These are phyloP conservation scores for Pelargonium fulgidum DNA, from an alignment of 441 rosid genomes.

Conservation along the genomic window DNA sequence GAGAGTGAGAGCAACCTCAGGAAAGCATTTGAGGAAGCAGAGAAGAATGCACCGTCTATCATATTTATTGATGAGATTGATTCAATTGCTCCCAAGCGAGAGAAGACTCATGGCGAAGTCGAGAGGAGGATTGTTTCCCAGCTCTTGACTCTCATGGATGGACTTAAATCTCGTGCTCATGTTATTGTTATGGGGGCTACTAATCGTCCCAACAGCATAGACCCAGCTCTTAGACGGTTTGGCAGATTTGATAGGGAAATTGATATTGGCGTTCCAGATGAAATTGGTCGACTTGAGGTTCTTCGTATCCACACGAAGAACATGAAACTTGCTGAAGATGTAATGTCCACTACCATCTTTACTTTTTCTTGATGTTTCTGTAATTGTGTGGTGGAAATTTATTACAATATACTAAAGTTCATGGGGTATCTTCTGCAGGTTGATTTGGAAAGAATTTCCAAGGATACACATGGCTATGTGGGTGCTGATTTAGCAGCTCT, in stretches of 20 bases:
- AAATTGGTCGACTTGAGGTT: no score
- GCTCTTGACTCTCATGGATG: conserved; percentile 57
- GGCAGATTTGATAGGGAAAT: conserved; percentile 49
- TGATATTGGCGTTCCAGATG: no score
- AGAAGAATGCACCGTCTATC: conserved; percentile 36
- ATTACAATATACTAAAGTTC: no score
- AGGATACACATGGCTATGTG: conserved; percentile 69
- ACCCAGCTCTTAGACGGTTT: conserved; percentile 50
- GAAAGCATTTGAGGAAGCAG: conserved; percentile 66
- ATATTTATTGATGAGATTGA: conserved; percentile 50
- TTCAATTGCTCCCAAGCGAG: conserved; percentile 65
- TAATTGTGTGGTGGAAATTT: no score
- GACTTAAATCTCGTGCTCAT: conserved; percentile 44
- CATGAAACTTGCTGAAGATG: conserved; percentile 51
- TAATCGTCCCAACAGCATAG: conserved; percentile 32
- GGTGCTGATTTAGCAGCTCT: conserved; percentile 74
- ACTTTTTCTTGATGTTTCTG: no score
- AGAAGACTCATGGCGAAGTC: conserved; percentile 62
- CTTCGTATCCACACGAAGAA: conserved; percentile 40
- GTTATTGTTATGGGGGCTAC: conserved; percentile 35
- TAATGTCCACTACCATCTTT: no score
- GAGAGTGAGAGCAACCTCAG: conserved; percentile 71
- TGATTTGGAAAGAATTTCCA: conserved; percentile 58
- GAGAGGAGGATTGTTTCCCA: conserved; percentile 60
- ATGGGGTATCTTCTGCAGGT: no score